Conservation (phyloP, 805 yeast genomes). For the Vanderwaltozyma yarrowii region DNA sequence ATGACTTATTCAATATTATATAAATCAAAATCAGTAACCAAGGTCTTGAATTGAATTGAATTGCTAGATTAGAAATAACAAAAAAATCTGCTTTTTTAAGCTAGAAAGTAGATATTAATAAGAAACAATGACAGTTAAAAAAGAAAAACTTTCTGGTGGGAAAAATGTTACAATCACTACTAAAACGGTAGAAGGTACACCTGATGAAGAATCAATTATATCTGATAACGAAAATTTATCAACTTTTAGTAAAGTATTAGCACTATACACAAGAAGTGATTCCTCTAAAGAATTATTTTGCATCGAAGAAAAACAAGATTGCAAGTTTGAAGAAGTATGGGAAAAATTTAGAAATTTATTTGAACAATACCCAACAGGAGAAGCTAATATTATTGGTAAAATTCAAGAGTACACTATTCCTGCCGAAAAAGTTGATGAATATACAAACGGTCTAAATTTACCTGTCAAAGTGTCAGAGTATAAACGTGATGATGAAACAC, state of each 20-base stretch:
- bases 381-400: slow-evolving; percentile 4
- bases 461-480: slow-evolving; percentile 29
- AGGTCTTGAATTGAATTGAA: too few relatives aligned
- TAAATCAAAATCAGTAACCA: too few relatives aligned
- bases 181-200: not conserved
- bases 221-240: slow-evolving; percentile 22
- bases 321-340: slow-evolving; percentile 26
- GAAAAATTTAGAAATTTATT: slow-evolving; percentile 4
- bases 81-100: too few relatives aligned
- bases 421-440: slow-evolving; percentile 10
- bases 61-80: too few relatives aligned
- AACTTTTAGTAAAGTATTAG: slow-evolving; percentile 32
- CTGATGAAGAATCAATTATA: slow-evolving; percentile 13
- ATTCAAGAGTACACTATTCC: slow-evolving; percentile 16
- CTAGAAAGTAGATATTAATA: too few relatives aligned
- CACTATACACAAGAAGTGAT: slow-evolving; percentile 28
- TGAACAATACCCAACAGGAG: slow-evolving; percentile 4
- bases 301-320: slow-evolving; percentile 27
- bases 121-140: not conserved
- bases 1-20: too few relatives aligned
- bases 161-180: not conserved
- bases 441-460: slow-evolving; percentile 11
- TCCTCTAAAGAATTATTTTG: slow-evolving; percentile 13
- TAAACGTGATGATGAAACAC: slow-evolving; percentile 21
- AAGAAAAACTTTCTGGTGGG: not conserved